Evolutionary conservation across 495 filamentous ascomycete species (phyloP), one percentile per base, ranked within the genome.

Genomic region (Aspergillus haitiensis): DNA sequence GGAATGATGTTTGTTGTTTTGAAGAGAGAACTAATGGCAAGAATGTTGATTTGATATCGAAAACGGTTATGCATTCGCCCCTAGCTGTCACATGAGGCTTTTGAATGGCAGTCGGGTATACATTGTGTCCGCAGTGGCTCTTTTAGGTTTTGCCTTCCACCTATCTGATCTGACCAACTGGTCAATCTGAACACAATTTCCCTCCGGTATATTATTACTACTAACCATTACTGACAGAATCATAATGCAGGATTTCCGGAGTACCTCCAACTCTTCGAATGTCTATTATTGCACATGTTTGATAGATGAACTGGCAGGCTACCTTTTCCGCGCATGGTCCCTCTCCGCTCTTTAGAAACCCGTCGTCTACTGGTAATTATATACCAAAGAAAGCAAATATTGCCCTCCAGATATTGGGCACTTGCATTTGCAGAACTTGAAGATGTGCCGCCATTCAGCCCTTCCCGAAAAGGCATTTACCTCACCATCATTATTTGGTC

Each of bases 281-380:
- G 27, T 16, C n/a, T 16, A 46, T 46, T 13, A 46, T 16, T 13
- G 31, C 21, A 15, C 32, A 34, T 51, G 27, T 51, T 52, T 37
- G 50, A 52, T 52, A 34, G 15, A 16, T 37, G 50, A 52, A 34
- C 12, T 52, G 50, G 50, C 50, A 18, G 50, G 50, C 31, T 34
- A 16, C 50, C 32, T 52, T 18, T 18, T 9, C 44, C 15, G 44
- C n/a, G 44, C 15, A 47, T 47, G 44, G 15, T 7, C 44, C 44
- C 9, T 6, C 44, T 8, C 12, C 21, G 21, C n/a, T 21, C 42
- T 46, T n/a, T 16, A 8, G 42, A 46, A 16, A 6, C 42, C 42
- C 21, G 3, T 27, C 21, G 16, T 15, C 15, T 7, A 9, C 44
- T 7, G 44, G 6, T 47, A 47, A 18, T 18, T 47, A 18, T 47